phyloP scores from a whole-genome alignment of 441 rosid genomes.

The Adansonia rubrostipa region DNA sequence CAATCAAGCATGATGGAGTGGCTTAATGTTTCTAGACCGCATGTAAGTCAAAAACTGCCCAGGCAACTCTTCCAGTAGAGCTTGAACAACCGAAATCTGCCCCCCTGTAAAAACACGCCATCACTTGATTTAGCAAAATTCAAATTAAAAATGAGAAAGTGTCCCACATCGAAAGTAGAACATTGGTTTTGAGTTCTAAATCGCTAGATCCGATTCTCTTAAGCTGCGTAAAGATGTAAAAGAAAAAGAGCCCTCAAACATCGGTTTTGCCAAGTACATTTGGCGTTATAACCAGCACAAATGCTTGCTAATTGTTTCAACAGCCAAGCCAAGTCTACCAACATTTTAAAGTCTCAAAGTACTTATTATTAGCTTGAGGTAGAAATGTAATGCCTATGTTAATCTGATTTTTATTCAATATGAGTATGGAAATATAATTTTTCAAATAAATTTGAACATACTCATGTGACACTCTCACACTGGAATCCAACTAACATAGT shows the following conservation, averaged over 20 bases:
- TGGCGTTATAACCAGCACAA: not conserved
- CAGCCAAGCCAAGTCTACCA: not conserved
- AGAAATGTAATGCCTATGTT: not conserved
- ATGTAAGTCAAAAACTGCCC: slow-evolving; percentile 74
- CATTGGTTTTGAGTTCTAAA: not conserved
- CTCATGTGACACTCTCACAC: too few relatives aligned
- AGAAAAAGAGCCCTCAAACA: not conserved
- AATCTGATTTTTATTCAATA: too few relatives aligned
- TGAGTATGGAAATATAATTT: too few relatives aligned
- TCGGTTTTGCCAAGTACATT: not conserved
- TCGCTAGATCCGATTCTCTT: not conserved
- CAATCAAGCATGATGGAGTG: slow-evolving; percentile 31
- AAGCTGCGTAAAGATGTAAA: not conserved
- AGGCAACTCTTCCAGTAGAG: slow-evolving; percentile 80
- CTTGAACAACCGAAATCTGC: slow-evolving; percentile 62
- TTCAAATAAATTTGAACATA: too few relatives aligned
- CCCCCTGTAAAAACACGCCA: slow-evolving; percentile 51
- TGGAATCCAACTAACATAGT: too few relatives aligned
- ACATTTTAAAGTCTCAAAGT: not conserved
- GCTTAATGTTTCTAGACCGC: slow-evolving; percentile 61
- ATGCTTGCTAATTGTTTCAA: not conserved
- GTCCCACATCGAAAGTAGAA: not conserved
- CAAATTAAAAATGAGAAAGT: not conserved
- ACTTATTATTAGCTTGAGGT: not conserved
- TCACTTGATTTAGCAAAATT: not conserved